Percentiles rank a stretch among this genome's conserved stretches.
These are phyloP conservation scores for Huntiella abstrusa DNA, from an alignment of 2,329 filamentous ascomycete species.

Conservation along the genomic window DNA sequence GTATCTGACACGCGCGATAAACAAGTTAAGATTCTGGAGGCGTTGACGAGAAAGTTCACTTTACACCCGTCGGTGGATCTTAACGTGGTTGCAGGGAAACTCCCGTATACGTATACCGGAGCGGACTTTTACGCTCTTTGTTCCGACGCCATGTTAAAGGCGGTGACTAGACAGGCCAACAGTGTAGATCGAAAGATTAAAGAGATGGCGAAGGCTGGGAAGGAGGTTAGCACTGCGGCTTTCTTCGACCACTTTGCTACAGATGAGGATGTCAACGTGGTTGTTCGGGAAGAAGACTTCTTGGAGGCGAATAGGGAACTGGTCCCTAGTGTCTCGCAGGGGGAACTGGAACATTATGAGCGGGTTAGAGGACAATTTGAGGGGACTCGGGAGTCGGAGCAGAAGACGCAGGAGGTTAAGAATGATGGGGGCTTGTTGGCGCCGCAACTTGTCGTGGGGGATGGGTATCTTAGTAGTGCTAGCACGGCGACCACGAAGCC, in stretches of 20 bases:
- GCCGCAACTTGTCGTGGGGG: not conserved
- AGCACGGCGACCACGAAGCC: slow-evolving; percentile 6
- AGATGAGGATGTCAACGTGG: slow-evolving; percentile 64
- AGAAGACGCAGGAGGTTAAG: slow-evolving; percentile 2
- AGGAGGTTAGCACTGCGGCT: slow-evolving; percentile 63
- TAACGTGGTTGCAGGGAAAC: slow-evolving; percentile 47
- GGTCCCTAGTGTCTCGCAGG: slow-evolving; percentile 81
- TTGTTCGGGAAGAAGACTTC: slow-evolving; percentile 83
- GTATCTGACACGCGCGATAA: slow-evolving; percentile 95
- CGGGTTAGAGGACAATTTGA: slow-evolving; percentile 70
- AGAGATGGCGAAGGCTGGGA: slow-evolving; percentile 29
- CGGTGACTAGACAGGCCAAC: slow-evolving; percentile 75
- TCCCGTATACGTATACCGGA: slow-evolving; percentile 93
- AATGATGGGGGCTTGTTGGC: not conserved
- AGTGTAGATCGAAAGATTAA: slow-evolving; percentile 70
- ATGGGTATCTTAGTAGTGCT: slow-evolving; percentile 7
- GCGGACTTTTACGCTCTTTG: slow-evolving; percentile 95
- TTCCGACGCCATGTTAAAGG: slow-evolving; percentile 97
- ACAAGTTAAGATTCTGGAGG: slow-evolving; percentile 84
- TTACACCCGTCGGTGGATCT: slow-evolving; percentile 66
- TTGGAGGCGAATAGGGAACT: slow-evolving; percentile 64
- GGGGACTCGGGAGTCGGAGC: slow-evolving; percentile 24
- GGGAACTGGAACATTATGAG: slow-evolving; percentile 84
- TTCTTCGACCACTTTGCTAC: slow-evolving; percentile 90
- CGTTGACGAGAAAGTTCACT: slow-evolving; percentile 87